phyloP scores from a whole-genome alignment of 2,329 filamentous ascomycete genomes.

The Verruconis gallopava region DNA sequence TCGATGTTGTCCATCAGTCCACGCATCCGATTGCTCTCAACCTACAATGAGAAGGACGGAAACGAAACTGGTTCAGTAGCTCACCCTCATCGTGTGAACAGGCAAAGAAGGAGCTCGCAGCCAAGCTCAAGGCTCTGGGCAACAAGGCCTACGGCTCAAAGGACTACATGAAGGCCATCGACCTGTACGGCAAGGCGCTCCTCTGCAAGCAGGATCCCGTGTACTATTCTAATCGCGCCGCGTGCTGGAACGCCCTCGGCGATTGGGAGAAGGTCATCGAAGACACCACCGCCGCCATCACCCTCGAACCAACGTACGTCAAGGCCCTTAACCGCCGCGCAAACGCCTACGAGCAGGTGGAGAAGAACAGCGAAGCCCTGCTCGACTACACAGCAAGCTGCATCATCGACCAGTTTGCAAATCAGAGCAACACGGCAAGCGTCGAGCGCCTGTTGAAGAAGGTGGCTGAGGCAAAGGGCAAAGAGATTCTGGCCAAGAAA shows the following conservation, averaged over 20 bases:
- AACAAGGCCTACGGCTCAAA: conserved; percentile 95
- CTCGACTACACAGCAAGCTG: conserved; percentile 97
- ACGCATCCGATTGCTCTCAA: too few relatives aligned
- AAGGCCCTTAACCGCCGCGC: conserved; percentile 95
- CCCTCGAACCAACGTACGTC: conserved; percentile 88
- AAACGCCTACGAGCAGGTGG: conserved; percentile 89
- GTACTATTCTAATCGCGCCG: conserved; percentile 97
- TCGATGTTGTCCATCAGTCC: too few relatives aligned
- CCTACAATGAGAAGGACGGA: background rate
- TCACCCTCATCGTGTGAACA: too few relatives aligned
- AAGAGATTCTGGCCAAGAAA: conserved; percentile 70
- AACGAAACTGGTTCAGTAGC: too few relatives aligned
- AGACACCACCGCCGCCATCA: conserved; percentile 89
- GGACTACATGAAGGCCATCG: conserved; percentile 86
- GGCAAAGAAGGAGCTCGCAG: conserved; percentile 60
- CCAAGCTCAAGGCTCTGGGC: conserved; percentile 84
- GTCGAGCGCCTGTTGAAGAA: conserved; percentile 93
- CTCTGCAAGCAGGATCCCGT: conserved; percentile 94
- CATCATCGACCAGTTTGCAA: conserved; percentile 96
- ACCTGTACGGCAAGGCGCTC: conserved; percentile 90
- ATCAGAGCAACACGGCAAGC: conserved; percentile 73
- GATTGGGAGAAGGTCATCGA: conserved; percentile 95
- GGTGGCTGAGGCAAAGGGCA: conserved; percentile 88
- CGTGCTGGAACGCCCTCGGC: conserved; percentile 86
- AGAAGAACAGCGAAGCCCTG: conserved; percentile 83